Evolutionary conservation across 805 yeast genomes (phyloP).

Genomic region (Isabelozyma rhagii): DNA sequence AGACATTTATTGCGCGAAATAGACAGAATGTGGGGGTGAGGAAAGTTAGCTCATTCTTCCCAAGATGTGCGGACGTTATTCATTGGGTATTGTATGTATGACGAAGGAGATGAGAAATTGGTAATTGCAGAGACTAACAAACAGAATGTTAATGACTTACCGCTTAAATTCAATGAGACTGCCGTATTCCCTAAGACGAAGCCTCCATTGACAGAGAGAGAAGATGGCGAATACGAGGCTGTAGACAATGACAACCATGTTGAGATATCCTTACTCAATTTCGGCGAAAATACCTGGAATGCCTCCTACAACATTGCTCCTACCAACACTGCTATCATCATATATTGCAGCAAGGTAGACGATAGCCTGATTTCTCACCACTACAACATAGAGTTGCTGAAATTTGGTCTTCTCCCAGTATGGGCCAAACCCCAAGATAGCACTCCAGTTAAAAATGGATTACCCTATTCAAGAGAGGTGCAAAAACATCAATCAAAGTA

Average conservation of each 20-base stretch:
- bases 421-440: slow-evolving; percentile 53
- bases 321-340: slow-evolving; percentile 47
- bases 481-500: slow-evolving; percentile 42
- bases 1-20: neutral
- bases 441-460: slow-evolving; percentile 20
- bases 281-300: slow-evolving; percentile 6
- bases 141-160: slow-evolving; percentile 24
- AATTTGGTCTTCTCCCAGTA: slow-evolving; percentile 75
- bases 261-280: slow-evolving; percentile 1
- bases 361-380: slow-evolving; percentile 4
- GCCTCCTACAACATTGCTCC: slow-evolving; percentile 64
- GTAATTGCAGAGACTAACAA: slow-evolving; percentile 1
- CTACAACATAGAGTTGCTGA: slow-evolving; percentile 51
- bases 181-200: slow-evolving; percentile 5
- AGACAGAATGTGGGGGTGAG: neutral
- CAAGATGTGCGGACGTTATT: slow-evolving; percentile 64
- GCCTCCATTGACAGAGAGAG: neutral
- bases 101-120: neutral
- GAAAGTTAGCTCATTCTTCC: neutral
- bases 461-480: slow-evolving; percentile 25
- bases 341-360: slow-evolving; percentile 12
- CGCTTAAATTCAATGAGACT: slow-evolving; percentile 21
- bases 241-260: neutral
- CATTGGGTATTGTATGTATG: slow-evolving; percentile 42
- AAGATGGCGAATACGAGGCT: neutral